Conservation (phyloP, 805 yeast genomes). For the Yarrowia phangngaensis region DNA sequence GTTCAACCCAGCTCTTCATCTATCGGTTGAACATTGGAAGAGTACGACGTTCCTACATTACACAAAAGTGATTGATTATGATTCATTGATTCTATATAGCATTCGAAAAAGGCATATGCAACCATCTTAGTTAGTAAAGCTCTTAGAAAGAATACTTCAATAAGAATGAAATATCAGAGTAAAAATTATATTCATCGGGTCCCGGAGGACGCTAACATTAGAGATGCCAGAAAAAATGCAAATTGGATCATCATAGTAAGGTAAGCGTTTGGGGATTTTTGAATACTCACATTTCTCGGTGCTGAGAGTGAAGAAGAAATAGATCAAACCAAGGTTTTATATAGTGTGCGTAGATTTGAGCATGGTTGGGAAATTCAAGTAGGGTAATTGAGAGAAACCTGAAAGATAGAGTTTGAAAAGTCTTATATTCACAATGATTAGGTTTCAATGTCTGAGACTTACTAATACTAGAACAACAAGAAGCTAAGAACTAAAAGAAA, state of each 20-base stretch:
- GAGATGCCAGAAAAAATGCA: constrained; percentile 36
- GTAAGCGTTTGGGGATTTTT: constrained; percentile 12
- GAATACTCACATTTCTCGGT: constrained; percentile 18
- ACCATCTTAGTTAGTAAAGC: constrained; percentile 1
- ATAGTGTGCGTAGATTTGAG: constrained; percentile 18
- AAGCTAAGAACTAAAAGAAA: neutral
- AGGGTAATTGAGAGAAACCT: constrained; percentile 8
- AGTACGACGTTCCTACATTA: neutral
- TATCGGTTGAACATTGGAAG: neutral
- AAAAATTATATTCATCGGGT: constrained; percentile 36
- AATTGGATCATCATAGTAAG: constrained; percentile 28
- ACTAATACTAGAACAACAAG: too few relatives aligned
- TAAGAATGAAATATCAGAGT: constrained; percentile 27
- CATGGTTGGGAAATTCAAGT: constrained; percentile 13
- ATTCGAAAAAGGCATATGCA: neutral
- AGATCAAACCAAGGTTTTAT: constrained; percentile 1
- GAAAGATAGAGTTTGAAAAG: neutral
- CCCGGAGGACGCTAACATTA: constrained; percentile 34
- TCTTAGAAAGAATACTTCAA: neutral
- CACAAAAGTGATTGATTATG: neutral
- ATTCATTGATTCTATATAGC: too few relatives aligned
- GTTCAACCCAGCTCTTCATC: neutral
- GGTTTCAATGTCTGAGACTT: too few relatives aligned
- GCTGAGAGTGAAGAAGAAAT: constrained; percentile 9
- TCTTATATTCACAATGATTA: too few relatives aligned